phyloP scores from a whole-genome alignment of 768 basidiomycete species.

The Naganishia onofrii region DNA sequence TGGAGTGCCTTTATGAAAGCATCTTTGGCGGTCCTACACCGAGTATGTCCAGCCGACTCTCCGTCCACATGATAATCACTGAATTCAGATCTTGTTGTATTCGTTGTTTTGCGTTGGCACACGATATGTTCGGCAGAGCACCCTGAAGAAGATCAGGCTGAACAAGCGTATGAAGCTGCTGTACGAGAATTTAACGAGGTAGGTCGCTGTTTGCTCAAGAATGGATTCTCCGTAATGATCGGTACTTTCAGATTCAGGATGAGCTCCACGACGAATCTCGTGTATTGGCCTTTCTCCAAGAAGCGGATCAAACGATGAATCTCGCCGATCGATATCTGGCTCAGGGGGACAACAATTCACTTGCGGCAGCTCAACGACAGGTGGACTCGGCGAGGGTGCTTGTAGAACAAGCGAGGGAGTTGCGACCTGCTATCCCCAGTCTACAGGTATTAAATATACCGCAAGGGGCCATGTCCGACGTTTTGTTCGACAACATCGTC shows the following conservation, averaged over 20 bases:
- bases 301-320: slow-evolving; percentile 22
- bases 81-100: no score
- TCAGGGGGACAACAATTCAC: slow-evolving; percentile 6
- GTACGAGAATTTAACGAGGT: slow-evolving; percentile 11
- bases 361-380: slow-evolving; percentile 23
- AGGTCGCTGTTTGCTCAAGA: not conserved
- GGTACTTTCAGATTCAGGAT: slow-evolving; percentile 14
- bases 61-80: no score
- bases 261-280: slow-evolving; percentile 24
- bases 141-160: slow-evolving; percentile 29
- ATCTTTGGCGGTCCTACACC: slow-evolving; percentile 26
- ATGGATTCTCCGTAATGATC: not conserved
- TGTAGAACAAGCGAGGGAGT: slow-evolving; percentile 24
- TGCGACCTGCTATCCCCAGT: slow-evolving; percentile 10
- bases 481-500: slow-evolving; percentile 30
- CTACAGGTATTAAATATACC: slow-evolving; percentile 12
- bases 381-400: slow-evolving; percentile 26
- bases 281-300: slow-evolving; percentile 11
- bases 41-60: not conserved
- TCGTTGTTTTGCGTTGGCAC: not conserved
- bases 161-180: slow-evolving; percentile 24
- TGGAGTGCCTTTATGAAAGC: slow-evolving; percentile 18
- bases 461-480: slow-evolving; percentile 24
- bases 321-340: slow-evolving; percentile 5
- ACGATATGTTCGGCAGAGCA: slow-evolving; percentile 18